A percentile compares a stretch with the other conserved stretches of the same genome.
Conservation (phyloP, 2,329 filamentous ascomycete genomes). For the Hyphodiscus sp. region DNA sequence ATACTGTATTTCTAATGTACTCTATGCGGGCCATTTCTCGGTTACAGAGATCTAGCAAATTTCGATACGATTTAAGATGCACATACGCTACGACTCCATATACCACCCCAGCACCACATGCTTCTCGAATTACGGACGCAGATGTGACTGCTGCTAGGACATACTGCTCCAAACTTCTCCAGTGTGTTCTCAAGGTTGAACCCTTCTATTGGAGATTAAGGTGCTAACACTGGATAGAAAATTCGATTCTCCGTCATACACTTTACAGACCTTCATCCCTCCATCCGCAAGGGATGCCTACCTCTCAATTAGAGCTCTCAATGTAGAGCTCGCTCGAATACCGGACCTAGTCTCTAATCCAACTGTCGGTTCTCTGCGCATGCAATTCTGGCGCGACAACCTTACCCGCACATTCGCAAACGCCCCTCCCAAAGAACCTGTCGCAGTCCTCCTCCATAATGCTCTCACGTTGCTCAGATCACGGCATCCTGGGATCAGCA, state of each 20-base stretch:
- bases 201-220: neutral
- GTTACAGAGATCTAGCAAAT: slow-evolving; percentile 14
- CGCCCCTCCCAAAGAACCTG: slow-evolving; percentile 79
- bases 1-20: slow-evolving; percentile 23
- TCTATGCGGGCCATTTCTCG: slow-evolving; percentile 19
- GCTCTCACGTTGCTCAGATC: slow-evolving; percentile 58
- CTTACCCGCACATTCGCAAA: slow-evolving; percentile 72
- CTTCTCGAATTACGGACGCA: slow-evolving; percentile 27
- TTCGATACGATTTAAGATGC: slow-evolving; percentile 12
- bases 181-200: slow-evolving; percentile 22
- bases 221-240: slow-evolving; percentile 46
- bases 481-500: slow-evolving; percentile 33
- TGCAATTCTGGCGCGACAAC: slow-evolving; percentile 92
- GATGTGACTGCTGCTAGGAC: slow-evolving; percentile 28
- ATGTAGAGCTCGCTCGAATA: slow-evolving; percentile 84
- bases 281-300: slow-evolving; percentile 71
- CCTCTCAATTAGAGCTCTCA: slow-evolving; percentile 84
- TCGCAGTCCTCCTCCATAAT: slow-evolving; percentile 74
- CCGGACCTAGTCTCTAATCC: slow-evolving; percentile 84
- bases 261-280: slow-evolving; percentile 81
- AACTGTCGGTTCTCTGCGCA: slow-evolving; percentile 80
- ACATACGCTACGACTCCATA: slow-evolving; percentile 29
- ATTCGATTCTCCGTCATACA: slow-evolving; percentile 83
- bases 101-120: slow-evolving; percentile 26
- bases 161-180: slow-evolving; percentile 31